Evolutionary conservation across 1,139 yeast genomes (phyloP).

Genomic region (Hyphopichia wangnamkhiaoensis): DNA sequence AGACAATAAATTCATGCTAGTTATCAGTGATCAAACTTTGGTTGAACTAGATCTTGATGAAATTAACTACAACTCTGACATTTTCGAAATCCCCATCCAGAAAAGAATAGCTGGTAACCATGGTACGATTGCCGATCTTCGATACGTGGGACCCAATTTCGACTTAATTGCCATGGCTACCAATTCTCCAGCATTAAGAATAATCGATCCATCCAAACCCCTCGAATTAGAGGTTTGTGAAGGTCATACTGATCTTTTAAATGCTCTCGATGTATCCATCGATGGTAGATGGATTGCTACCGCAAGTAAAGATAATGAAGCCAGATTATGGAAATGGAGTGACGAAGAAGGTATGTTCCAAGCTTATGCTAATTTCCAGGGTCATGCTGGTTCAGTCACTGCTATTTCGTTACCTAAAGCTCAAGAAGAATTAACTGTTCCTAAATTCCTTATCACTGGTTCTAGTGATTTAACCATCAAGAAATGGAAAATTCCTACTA

Average conservation of each 20-base stretch:
- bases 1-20: constrained; percentile 34
- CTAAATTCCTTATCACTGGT: constrained; percentile 79
- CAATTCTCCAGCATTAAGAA: constrained; percentile 86
- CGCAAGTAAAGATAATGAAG: constrained; percentile 89
- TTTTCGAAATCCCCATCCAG: constrained; percentile 41
- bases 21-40: constrained; percentile 84
- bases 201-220: constrained; percentile 59
- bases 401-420: constrained; percentile 76
- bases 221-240: constrained; percentile 65
- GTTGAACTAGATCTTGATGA: constrained; percentile 47
- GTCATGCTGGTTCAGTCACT: constrained; percentile 86
- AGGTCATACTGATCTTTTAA: constrained; percentile 85
- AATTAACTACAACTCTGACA: constrained; percentile 21
- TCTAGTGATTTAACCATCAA: constrained; percentile 89
- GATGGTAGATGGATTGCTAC: constrained; percentile 91
- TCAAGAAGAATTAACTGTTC: constrained; percentile 42
- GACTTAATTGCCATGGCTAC: constrained; percentile 79
- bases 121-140: constrained; percentile 90
- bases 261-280: constrained; percentile 70
- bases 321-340: constrained; percentile 75
- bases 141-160: constrained; percentile 66
- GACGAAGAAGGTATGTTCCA: constrained; percentile 44
- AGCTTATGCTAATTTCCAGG: constrained; percentile 64
- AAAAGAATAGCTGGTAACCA: constrained; percentile 86
- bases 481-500: constrained; percentile 76